These are phyloP conservation scores for Taphrina pruni DNA, from an alignment of 1,139 yeast species.

Conservation along the genomic window DNA sequence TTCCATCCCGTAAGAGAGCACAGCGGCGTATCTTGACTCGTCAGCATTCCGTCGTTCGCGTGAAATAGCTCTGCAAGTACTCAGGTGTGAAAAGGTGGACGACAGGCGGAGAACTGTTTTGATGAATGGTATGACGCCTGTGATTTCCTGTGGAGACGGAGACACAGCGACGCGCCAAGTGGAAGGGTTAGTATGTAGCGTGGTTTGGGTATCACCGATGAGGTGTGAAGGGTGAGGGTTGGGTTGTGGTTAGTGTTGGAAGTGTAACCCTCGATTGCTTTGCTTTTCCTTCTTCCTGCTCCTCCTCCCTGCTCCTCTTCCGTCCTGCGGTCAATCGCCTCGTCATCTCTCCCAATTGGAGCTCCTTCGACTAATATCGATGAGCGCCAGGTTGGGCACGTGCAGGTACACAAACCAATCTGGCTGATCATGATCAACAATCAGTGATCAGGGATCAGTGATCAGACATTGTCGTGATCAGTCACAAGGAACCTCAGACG, in stretches of 20 bases:
- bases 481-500: not conserved
- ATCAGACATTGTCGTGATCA: not conserved
- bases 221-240: not conserved
- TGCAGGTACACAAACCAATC: not conserved
- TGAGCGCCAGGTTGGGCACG: too few species aligned
- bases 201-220: slow-evolving; percentile 5
- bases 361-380: too few species aligned
- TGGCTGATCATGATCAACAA: not conserved
- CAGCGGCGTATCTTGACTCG: not conserved
- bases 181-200: slow-evolving; percentile 3
- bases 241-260: not conserved
- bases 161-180: slow-evolving; percentile 8
- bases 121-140: slow-evolving; percentile 13
- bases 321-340: not conserved
- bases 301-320: not conserved
- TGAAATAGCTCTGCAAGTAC: not conserved
- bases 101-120: slow-evolving; percentile 1
- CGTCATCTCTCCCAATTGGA: too few species aligned
- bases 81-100: not conserved
- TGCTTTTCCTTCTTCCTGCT: not conserved
- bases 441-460: not conserved
- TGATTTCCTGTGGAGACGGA: not conserved
- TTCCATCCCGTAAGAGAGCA: slow-evolving; percentile 2
- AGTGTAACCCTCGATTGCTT: slow-evolving; percentile 5
- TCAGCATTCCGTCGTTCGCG: slow-evolving; percentile 5